Evolutionary conservation across 495 filamentous ascomycete genomes (phyloP).

Genomic region (Jackrogersella multiformis): DNA sequence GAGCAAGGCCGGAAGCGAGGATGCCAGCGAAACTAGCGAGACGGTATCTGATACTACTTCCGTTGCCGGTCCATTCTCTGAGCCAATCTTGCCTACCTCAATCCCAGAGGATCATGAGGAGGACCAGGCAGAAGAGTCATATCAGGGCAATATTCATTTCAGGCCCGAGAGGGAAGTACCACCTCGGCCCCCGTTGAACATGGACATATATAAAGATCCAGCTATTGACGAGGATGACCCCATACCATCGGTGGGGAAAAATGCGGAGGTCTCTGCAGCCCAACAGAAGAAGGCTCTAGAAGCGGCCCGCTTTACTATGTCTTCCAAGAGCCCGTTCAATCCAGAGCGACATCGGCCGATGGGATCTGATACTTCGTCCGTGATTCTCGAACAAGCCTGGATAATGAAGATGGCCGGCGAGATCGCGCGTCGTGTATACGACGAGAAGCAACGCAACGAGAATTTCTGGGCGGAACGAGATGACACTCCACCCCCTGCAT

Average conservation of each 20-base stretch:
- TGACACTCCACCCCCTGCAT: conserved; percentile 70
- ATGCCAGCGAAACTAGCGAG: conserved; percentile 57
- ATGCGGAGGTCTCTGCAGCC: conserved; percentile 29
- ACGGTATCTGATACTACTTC: conserved; percentile 50
- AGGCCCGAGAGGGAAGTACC: conserved; percentile 39
- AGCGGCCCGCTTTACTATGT: conserved; percentile 38
- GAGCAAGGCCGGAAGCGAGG: conserved; percentile 66
- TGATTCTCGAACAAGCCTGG: conserved; percentile 84
- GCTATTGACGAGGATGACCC: conserved; percentile 21
- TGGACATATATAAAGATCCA: conserved; percentile 38
- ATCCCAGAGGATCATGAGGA: conserved; percentile 66
- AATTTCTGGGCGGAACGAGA: conserved; percentile 60
- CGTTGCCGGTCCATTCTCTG: conserved; percentile 57
- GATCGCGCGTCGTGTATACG: conserved; percentile 84
- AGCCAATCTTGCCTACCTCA: conserved; percentile 53
- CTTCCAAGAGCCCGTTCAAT: conserved; percentile 50
- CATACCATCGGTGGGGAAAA: conserved; percentile 21
- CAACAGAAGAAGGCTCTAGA: conserved; percentile 48
- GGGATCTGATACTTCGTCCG: conserved; percentile 55
- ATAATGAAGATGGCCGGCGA: conserved; percentile 91
- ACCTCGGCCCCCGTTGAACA: conserved; percentile 44
- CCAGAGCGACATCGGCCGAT: conserved; percentile 43
- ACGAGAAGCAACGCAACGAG: conserved; percentile 63
- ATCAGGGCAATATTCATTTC: conserved; percentile 56
- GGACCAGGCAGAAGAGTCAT: conserved; percentile 57